These are phyloP conservation scores for Dryadomyces sulphureus DNA, from an alignment of 2,329 filamentous ascomycete genomes.

Conservation along the genomic window DNA sequence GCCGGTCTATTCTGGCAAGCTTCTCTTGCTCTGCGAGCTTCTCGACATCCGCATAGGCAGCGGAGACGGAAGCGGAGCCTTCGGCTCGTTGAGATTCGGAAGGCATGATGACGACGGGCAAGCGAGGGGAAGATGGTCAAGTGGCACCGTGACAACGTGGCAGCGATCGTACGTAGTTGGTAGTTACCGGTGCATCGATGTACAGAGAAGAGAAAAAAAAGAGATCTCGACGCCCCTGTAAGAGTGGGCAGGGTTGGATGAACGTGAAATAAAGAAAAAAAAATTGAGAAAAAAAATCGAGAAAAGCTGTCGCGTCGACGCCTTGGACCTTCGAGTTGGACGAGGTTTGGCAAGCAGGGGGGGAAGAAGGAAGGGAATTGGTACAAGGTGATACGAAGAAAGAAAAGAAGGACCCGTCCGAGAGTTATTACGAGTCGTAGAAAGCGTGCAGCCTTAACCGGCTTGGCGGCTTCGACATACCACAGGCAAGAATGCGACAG, in stretches of 20 bases:
- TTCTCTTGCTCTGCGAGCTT: conserved; percentile 18
- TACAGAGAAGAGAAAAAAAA: background rate
- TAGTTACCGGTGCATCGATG: background rate
- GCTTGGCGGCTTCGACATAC: background rate
- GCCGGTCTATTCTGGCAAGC: conserved; percentile 14
- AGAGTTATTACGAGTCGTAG: background rate
- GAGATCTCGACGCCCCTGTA: too few species aligned
- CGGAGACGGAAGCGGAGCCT: conserved; percentile 18
- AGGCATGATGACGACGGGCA: conserved; percentile 10
- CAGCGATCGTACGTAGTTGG: background rate
- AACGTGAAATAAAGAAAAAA: background rate
- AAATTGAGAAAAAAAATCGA: background rate
- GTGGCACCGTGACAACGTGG: background rate
- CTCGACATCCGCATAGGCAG: conserved; percentile 20
- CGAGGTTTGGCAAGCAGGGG: background rate
- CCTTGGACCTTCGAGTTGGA: background rate
- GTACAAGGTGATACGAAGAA: background rate
- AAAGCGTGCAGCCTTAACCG: background rate
- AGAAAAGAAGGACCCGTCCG: background rate
- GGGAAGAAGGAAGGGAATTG: background rate
- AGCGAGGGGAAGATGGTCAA: background rate
- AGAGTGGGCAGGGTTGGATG: background rate
- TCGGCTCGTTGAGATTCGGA: conserved; percentile 13
- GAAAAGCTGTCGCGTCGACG: background rate
- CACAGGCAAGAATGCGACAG: too few species aligned